Evolutionary conservation across 805 yeast genomes (phyloP).

Genomic region (Suhomyces vadensis): DNA sequence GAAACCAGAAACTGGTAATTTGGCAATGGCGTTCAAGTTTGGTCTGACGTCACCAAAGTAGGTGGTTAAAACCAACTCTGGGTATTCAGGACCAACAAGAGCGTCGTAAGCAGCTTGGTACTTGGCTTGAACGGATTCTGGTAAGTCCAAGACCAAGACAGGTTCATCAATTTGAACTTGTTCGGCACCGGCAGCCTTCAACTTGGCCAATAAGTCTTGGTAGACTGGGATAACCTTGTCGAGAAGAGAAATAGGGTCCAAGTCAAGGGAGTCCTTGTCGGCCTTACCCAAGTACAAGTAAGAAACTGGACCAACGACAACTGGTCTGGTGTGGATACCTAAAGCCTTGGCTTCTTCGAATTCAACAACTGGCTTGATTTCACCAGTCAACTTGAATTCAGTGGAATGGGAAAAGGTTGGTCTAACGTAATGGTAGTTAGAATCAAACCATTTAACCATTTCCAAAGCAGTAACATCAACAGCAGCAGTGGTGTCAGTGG

Average conservation of each 20-base stretch:
- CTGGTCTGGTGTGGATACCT: constrained; percentile 98
- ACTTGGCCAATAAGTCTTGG: constrained; percentile 82
- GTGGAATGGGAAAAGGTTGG: constrained; percentile 97
- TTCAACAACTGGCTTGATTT: constrained; percentile 96
- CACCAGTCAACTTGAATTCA: constrained; percentile 81
- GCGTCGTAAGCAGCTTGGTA: constrained; percentile 84
- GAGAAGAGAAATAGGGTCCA: constrained; percentile 88
- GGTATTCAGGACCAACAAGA: constrained; percentile 61
- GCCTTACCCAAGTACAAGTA: constrained; percentile 95
- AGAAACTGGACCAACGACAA: constrained; percentile 93
- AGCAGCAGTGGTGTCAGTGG: constrained; percentile 80
- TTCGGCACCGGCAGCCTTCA: constrained; percentile 92
- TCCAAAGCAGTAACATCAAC: constrained; percentile 98
- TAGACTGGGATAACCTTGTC: constrained; percentile 91
- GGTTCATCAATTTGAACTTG: constrained; percentile 98
- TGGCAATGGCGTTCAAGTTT: constrained; percentile 85
- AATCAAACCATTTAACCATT: constrained; percentile 99
- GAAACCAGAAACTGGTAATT: constrained; percentile 90
- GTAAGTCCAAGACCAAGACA: constrained; percentile 89
- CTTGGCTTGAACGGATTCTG: constrained; percentile 78
- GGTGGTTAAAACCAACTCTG: constrained; percentile 81
- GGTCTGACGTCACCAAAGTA: constrained; percentile 99
- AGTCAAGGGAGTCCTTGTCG: constrained; percentile 94
- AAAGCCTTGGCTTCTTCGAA: constrained; percentile 95
- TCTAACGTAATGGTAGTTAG: constrained; percentile 99